These are phyloP conservation scores for Chamaecrista fasciculata DNA, from an alignment of 306 rosid species.

Conservation along the genomic window DNA sequence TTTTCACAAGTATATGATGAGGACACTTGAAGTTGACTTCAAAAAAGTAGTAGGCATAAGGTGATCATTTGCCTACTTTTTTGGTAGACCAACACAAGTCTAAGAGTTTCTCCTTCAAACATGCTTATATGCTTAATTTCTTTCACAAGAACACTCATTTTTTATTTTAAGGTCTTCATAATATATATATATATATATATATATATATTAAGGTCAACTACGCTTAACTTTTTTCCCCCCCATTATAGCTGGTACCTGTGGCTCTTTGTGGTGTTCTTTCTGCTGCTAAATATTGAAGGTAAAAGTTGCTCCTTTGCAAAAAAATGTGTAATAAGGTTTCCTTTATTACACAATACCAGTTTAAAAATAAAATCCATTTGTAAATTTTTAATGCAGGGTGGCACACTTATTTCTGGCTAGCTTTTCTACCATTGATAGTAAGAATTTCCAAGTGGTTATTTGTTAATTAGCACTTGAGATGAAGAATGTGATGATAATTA, in stretches of 20 bases:
- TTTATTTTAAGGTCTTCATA: too few relatives aligned
- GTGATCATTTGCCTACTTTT: conserved; percentile 27
- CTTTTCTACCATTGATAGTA: conserved; percentile 85
- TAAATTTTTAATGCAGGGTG: conserved; percentile 59
- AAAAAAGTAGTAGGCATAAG: conserved; percentile 78
- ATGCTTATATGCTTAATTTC: not conserved
- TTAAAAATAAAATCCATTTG: not conserved
- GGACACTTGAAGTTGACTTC: conserved; percentile 74
- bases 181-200: too few relatives aligned
- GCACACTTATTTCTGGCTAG: conserved; percentile 94
- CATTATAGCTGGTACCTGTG: conserved; percentile 78
- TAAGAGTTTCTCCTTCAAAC: not conserved
- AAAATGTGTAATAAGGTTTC: too few relatives aligned
- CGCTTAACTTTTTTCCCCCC: conserved; percentile 19
- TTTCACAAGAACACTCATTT: conserved; percentile 5
- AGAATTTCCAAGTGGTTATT: conserved; percentile 37
- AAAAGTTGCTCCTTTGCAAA: too few relatives aligned
- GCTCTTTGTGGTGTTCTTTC: conserved; percentile 88
- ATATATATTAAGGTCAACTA: conserved; percentile 1
- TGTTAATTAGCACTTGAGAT: conserved; percentile 3
- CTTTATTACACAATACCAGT: not conserved
- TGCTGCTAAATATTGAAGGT: conserved; percentile 77
- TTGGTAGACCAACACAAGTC: not conserved
- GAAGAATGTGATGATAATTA: conserved; percentile 17
- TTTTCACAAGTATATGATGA: conserved; percentile 55